Percentiles rank a stretch among this genome's conserved stretches.
These are phyloP conservation scores for Ophiostoma ulmi DNA, from an alignment of 2,329 filamentous ascomycete genomes.

Conservation along the genomic window DNA sequence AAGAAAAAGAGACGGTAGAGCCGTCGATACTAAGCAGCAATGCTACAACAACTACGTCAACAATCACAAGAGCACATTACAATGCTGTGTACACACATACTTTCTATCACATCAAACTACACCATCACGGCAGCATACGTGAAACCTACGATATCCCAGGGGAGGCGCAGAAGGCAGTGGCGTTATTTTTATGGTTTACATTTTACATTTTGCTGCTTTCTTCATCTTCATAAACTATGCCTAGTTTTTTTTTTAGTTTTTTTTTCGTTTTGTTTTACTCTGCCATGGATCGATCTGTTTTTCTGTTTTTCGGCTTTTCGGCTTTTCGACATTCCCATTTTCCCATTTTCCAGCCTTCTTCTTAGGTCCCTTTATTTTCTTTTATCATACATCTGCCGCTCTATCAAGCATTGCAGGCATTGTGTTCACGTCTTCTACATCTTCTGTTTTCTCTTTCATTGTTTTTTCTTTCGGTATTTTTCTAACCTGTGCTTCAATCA, in stretches of 20 bases:
- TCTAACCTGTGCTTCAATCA: neutral
- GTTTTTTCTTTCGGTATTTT: neutral
- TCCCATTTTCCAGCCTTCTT: neutral
- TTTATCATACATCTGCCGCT: neutral
- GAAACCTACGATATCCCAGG: neutral
- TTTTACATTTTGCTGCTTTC: neutral
- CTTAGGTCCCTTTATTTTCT: neutral
- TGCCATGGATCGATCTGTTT: neutral
- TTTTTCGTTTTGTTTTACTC: neutral
- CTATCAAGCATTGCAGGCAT: neutral
- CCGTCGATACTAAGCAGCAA: neutral
- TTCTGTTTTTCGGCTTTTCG: neutral
- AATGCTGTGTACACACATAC: neutral
- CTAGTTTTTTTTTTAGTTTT: neutral
- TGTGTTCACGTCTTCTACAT: neutral
- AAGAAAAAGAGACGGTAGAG: slow-evolving; percentile 10
- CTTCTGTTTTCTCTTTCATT: neutral
- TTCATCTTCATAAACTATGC: neutral
- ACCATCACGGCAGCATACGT: slow-evolving; percentile 33
- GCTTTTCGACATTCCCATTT: neutral
- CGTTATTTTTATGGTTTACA: slow-evolving; percentile 6
- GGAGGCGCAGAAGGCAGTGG: neutral
- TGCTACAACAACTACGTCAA: neutral
- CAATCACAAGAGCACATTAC: neutral
- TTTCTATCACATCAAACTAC: neutral